phyloP scores from a whole-genome alignment of 805 yeast species.

The Suhomyces vadensis region DNA sequence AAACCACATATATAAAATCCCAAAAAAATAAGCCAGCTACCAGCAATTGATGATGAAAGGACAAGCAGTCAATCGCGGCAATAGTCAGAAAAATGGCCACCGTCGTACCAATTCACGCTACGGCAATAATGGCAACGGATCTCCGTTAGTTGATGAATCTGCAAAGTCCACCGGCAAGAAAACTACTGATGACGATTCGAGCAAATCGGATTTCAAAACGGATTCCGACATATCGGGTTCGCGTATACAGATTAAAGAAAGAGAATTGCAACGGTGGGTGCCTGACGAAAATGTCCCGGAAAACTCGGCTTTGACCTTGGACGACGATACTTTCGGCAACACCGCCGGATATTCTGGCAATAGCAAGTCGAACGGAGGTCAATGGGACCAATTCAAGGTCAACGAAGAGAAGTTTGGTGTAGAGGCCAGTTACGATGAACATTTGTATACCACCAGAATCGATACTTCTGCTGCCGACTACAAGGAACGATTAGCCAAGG shows the following conservation, averaged over 20 bases:
- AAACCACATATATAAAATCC: neutral
- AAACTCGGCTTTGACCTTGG: constrained; percentile 36
- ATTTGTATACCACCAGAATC: constrained; percentile 78
- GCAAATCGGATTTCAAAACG: constrained; percentile 56
- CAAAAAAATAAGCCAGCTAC: neutral
- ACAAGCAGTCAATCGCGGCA: constrained; percentile 19
- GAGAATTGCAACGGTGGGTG: constrained; percentile 82
- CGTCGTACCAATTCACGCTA: constrained; percentile 26
- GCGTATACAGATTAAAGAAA: constrained; percentile 47
- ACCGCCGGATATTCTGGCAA: constrained; percentile 3
- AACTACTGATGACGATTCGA: constrained; percentile 27
- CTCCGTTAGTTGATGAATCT: neutral
- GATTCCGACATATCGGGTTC: constrained; percentile 77
- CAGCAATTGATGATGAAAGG: constrained; percentile 23
- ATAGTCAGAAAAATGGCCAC: constrained; percentile 20
- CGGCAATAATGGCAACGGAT: constrained; percentile 7
- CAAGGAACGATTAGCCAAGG: constrained; percentile 60
- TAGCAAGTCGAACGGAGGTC: constrained; percentile 19
- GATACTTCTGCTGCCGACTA: constrained; percentile 74
- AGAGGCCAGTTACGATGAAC: constrained; percentile 80
- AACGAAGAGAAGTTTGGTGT: constrained; percentile 89
- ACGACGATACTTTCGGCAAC: constrained; percentile 28
- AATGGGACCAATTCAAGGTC: constrained; percentile 95
- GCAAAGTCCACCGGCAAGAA: constrained; percentile 56
- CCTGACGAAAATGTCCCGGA: constrained; percentile 57